Evolutionary conservation across 1,284 basidiomycete genomes (phyloP).

Genomic region (Boletus sp.): DNA sequence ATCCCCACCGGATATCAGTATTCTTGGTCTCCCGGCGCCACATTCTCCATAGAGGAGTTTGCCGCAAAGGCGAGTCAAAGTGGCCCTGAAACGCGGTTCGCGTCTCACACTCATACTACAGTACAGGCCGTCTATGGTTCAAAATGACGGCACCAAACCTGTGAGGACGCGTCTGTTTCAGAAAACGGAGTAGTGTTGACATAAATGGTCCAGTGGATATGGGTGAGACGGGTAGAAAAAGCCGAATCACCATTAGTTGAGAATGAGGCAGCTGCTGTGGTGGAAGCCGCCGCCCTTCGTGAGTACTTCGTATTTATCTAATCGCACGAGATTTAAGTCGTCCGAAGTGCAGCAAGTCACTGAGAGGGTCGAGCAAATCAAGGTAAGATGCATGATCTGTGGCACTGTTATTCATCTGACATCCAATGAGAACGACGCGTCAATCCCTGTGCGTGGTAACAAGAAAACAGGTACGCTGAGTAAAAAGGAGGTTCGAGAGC

Average conservation of each 20-base stretch:
- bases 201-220: constrained; percentile 55
- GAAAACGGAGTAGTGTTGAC: neutral
- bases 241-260: constrained; percentile 19
- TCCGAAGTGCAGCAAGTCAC: constrained; percentile 55
- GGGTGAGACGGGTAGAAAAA: constrained; percentile 46
- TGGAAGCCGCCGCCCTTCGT: constrained; percentile 52
- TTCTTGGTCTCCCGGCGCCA: constrained; percentile 25
- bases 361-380: constrained; percentile 55
- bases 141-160: constrained; percentile 70
- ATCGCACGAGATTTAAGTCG: neutral
- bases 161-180: constrained; percentile 37
- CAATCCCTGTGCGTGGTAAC: constrained; percentile 62
- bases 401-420: neutral
- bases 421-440: constrained; percentile 52
- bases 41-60: constrained; percentile 23
- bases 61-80: constrained; percentile 21
- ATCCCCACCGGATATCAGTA: constrained; percentile 19
- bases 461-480: constrained; percentile 70
- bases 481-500: constrained; percentile 71
- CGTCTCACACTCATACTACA: constrained; percentile 26
- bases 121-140: constrained; percentile 73
- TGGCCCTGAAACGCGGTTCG: neutral
- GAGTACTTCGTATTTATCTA: constrained; percentile 19
- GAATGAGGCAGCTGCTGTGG: constrained; percentile 36
- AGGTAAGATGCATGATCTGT: constrained; percentile 38